Conservation (phyloP, 176 grass and related monocot genomes). For the Paspalum vaginatum region DNA sequence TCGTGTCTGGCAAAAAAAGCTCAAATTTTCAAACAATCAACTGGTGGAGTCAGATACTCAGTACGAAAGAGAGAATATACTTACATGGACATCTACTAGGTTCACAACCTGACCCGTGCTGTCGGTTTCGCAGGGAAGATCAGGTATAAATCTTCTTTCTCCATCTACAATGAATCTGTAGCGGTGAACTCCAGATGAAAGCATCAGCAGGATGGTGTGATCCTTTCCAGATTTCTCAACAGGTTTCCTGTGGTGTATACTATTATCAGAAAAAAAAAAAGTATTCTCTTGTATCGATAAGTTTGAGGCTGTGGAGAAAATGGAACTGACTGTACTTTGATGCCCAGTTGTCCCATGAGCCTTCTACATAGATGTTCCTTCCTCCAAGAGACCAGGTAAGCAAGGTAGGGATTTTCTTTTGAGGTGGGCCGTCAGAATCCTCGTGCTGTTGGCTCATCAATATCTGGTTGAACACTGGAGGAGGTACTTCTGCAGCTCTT, state of each 20-base stretch:
- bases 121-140: constrained; percentile 67
- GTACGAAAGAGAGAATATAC: constrained; percentile 13
- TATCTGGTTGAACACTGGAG: constrained; percentile 76
- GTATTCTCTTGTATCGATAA: neutral
- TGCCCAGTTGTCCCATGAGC: constrained; percentile 93
- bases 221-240: constrained; percentile 83
- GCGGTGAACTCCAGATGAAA: constrained; percentile 73
- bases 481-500: constrained; percentile 56
- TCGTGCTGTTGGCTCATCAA: constrained; percentile 56
- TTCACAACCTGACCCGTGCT: constrained; percentile 60
- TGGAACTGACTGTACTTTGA: constrained; percentile 50
- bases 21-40: neutral
- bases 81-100: constrained; percentile 80
- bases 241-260: constrained; percentile 48
- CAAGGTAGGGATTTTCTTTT: constrained; percentile 76
- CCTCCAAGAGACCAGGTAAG: constrained; percentile 81
- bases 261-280: no score
- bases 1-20: neutral
- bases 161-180: constrained; percentile 91
- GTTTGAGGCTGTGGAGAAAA: neutral
- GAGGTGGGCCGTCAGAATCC: constrained; percentile 50
- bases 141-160: constrained; percentile 57
- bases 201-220: constrained; percentile 71
- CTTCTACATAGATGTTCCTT: constrained; percentile 69
- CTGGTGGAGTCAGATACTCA: neutral